Evolutionary conservation across 2,329 filamentous ascomycete genomes (phyloP), one percentile per base, ranked within the genome.

Genomic region (Fusarium sp.): DNA sequence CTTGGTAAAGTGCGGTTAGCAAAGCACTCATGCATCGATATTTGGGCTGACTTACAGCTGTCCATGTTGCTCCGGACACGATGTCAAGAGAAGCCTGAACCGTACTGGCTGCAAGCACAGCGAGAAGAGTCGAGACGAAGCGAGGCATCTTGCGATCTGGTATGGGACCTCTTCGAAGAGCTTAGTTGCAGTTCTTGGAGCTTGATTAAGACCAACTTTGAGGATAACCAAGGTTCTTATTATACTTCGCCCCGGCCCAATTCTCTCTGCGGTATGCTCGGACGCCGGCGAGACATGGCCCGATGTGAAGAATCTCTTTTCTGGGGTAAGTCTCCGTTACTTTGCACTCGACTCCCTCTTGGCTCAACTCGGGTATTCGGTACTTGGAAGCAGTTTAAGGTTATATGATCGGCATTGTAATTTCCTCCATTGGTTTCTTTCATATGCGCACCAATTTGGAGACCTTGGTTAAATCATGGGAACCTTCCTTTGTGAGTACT

Each of bases 51-150:
- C 82, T 60, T 70, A 85, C 83, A 15, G 83, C 82, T 11, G 85
- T 87, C 84, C 85, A 87, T 20, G 85, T 86, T 6, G 79, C 85
- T 8, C 85, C 85, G 0, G 85, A 82, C 1, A 87, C 81, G 13
- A 86, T 66, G 47, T 85, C 82, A 12, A 83, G 63, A 26, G 74
- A 63, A 15, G 72, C 74, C 11, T 45, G 48, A 17, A 53, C 62
- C 8, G 41, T 54, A 4, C 51, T 55, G 10, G 66, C 70, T 35
- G 70, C 38, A 17, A 73, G 60, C 6, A 47, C 56, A 45, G 66
- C 22, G 5, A 73, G n/a, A 41, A 73, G 42, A 12, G 57, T 30
- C 1, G 70, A 47, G 22, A 57, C 18, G 28, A 73, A 50, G 5
- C 50, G 44, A 60, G 53, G 6, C 70, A 73, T 73, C 12, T 12